Evolutionary conservation across 1,139 yeast genomes (phyloP), one percentile per base, ranked within the genome.

Genomic region (Lodderomyces oxycetoniae): DNA sequence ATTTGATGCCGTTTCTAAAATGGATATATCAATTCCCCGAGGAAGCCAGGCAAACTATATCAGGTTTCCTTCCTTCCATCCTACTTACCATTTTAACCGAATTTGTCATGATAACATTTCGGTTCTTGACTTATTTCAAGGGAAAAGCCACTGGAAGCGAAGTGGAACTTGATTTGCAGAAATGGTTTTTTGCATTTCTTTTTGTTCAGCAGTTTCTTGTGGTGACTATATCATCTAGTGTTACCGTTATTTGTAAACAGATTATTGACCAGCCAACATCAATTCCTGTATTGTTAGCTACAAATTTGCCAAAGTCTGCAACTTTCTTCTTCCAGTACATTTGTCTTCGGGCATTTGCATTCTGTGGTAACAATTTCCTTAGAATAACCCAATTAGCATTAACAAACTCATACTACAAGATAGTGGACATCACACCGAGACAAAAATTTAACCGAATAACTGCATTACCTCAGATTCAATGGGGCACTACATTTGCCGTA

Each of bases 181-280:
- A 62, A 33, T 81, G 89, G 88, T 77, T 61, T 66, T 80, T 67
- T 62, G 68, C 44, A 38, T 88, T 88, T 50, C 61, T 82, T 34
- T 86, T 85, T 50, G 76, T 86, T 30, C 96, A 88, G 47, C 77
- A 86, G 26, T 88, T 88, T 46, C 55, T 88, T 28, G 93, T 88
- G 26, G 88, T 88, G 3, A 83, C 96, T 0, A 74, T 88, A 26
- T 85, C 93, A 49, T 81, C 94, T 0, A 88, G 95, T 23, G 61
- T 85, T 7, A 75, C 86, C 0, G 78, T 79, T 3, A 72, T 87
- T 0, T 57, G 82, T 29, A 78, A 77, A 41, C 79, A 76, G 41
- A 61, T 83, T 3, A 60, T 86, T 5, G 78, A 77, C 37, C 78
- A 77, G 40, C 95, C 95, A 3, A 74, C 80, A 0, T 75, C 84